A percentile compares a stretch with the other conserved stretches of the same genome.
Conservation (phyloP, 495 filamentous ascomycete species). For the Aspergillus sclerotioniger region DNA sequence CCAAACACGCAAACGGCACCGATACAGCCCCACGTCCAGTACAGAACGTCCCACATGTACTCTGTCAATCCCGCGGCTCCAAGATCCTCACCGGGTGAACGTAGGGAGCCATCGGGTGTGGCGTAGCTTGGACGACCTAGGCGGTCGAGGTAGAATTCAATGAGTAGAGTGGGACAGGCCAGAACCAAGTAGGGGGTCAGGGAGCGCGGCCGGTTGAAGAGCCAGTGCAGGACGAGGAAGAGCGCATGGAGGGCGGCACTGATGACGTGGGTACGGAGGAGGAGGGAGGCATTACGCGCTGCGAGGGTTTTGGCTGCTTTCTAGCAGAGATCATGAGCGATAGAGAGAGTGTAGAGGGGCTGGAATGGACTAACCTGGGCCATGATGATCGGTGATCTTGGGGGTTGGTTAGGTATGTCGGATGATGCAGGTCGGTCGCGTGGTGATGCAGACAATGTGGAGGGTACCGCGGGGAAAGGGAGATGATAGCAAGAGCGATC, state of each 20-base stretch:
- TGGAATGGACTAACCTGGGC: constrained; percentile 30
- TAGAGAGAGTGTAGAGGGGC: neutral
- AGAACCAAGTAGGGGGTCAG: constrained; percentile 69
- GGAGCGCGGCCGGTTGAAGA: constrained; percentile 65
- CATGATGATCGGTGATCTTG: constrained; percentile 22
- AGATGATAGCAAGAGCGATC: neutral
- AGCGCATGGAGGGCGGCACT: constrained; percentile 65
- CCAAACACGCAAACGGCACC: constrained; percentile 65
- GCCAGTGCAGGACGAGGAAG: constrained; percentile 68
- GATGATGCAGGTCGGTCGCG: constrained; percentile 6
- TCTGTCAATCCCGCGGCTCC: constrained; percentile 87
- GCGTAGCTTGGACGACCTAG: constrained; percentile 75
- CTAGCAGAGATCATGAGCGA: constrained; percentile 37
- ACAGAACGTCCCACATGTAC: constrained; percentile 96
- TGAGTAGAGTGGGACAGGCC: constrained; percentile 67
- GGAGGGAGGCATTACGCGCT: constrained; percentile 66
- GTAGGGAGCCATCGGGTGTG: constrained; percentile 61
- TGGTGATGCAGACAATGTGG: neutral
- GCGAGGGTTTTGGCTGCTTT: constrained; percentile 95
- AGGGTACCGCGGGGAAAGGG: neutral
- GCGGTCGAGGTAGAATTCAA: constrained; percentile 80
- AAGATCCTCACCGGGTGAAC: constrained; percentile 80
- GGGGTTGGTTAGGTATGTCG: neutral
- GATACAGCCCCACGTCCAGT: constrained; percentile 79
- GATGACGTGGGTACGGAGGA: constrained; percentile 78